phyloP scores from a whole-genome alignment of 345 rosid genomes.

The Gossypium mustelinum region DNA sequence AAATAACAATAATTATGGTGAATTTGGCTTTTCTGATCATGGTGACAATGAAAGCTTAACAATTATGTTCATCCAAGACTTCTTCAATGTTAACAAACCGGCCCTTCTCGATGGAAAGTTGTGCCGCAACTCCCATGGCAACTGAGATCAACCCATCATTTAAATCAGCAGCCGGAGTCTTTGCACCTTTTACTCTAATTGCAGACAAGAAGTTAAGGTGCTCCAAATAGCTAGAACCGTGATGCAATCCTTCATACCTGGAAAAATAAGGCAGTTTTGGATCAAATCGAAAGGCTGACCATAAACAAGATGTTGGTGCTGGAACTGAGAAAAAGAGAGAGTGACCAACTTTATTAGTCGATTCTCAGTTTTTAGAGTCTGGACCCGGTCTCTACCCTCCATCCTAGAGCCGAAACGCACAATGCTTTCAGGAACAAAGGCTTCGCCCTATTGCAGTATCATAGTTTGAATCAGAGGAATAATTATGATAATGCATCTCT shows the following conservation, averaged over 20 bases:
- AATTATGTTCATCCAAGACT: conserved; percentile 37
- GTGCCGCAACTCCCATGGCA: conserved; percentile 36
- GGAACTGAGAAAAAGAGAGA: background rate
- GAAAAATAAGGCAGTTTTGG: conserved; percentile 1
- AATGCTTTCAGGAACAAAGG: conserved; percentile 79
- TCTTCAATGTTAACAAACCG: conserved; percentile 61
- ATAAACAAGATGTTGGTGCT: background rate
- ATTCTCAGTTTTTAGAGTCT: conserved; percentile 23
- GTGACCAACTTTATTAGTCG: background rate
- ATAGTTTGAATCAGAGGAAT: conserved; percentile 6
- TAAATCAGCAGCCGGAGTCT: conserved; percentile 63
- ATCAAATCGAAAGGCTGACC: background rate
- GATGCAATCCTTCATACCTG: conserved; percentile 89
- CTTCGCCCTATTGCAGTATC: conserved; percentile 66
- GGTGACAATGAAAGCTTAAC: background rate
- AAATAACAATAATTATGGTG: background rate
- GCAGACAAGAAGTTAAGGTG: conserved; percentile 74
- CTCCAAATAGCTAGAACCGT: conserved; percentile 92
- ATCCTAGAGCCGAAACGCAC: conserved; percentile 61
- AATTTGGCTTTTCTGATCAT: background rate
- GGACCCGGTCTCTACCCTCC: conserved; percentile 67
- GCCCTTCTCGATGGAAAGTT: conserved; percentile 24
- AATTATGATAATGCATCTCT: no score
- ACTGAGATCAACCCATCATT: conserved; percentile 88
- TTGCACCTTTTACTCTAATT: conserved; percentile 41